phyloP scores from a whole-genome alignment of 2,329 filamentous ascomycete species.

The Incumbomyces delicatus region DNA sequence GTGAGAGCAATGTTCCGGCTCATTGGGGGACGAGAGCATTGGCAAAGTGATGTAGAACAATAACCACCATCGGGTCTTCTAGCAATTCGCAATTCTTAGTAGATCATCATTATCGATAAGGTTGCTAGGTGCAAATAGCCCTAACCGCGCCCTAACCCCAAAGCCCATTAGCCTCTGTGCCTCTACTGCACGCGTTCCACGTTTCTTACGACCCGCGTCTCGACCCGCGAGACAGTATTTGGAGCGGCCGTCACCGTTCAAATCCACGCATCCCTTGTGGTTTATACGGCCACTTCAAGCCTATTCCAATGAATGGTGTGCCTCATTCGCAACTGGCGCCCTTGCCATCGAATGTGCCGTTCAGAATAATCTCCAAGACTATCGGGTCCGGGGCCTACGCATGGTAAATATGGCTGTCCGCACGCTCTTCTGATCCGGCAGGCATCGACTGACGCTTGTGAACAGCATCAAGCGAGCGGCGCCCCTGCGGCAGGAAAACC shows the following conservation, averaged over 20 bases:
- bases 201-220: too few relatives aligned
- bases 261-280: too few relatives aligned
- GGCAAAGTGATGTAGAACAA: not conserved
- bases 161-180: too few relatives aligned
- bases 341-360: slow-evolving; percentile 74
- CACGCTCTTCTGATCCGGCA: slow-evolving; percentile 9
- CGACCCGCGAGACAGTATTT: too few relatives aligned
- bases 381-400: slow-evolving; percentile 96
- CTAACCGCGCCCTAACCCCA: too few relatives aligned
- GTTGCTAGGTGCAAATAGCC: too few relatives aligned
- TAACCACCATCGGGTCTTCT: too few relatives aligned
- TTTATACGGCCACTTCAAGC: too few relatives aligned
- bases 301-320: slow-evolving; percentile 15
- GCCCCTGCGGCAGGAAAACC: slow-evolving; percentile 56
- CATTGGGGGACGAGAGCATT: slow-evolving; percentile 8
- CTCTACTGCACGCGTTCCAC: too few relatives aligned
- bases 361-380: slow-evolving; percentile 89
- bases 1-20: slow-evolving; percentile 7
- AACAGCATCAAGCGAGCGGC: slow-evolving; percentile 83
- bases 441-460: slow-evolving; percentile 21
- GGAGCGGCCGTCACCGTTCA: too few relatives aligned
- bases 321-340: slow-evolving; percentile 77
- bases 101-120: too few relatives aligned
- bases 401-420: slow-evolving; percentile 52
- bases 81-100: too few relatives aligned